Base-by-base conservation (phyloP, 257 asterid species). In the Gentiana straminea region DNA sequence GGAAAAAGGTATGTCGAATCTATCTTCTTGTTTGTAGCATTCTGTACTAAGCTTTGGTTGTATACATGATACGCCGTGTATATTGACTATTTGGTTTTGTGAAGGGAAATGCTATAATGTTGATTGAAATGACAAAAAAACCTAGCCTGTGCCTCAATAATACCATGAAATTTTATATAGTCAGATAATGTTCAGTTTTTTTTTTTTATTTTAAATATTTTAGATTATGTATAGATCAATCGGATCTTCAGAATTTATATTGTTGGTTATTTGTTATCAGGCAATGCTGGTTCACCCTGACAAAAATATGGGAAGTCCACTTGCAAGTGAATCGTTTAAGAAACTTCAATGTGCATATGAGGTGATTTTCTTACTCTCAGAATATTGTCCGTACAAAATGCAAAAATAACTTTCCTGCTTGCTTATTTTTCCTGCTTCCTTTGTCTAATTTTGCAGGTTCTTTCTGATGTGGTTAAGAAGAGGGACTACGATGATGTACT, bases 281-380 rank as follows among this genome's bases (percentile, higher is more conserved):
- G 97, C 99, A 64, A 88, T 88, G 94, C 94, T 92, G 66, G 99
- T 92, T 68, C 99, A 92, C 73, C 99, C 97, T 6, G 99, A 92
- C 72, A 92, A 92, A 73, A 92, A 92, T 70, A 85, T 85, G 97
- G 97, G 99, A 64, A 85, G 82, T 64, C 77, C 90, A 33, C 78
- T 78, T 65, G 94, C 99, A 55, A 81, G 95, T 73, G 99, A 92
- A 74, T 92, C 99, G 2, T 92, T 92, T 67, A 88, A 92, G 79
- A 92, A 88, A 75, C 94, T 92, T 67, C 99, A 92, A 65, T 83
- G 95, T 70, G 97, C 97, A 58, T 92, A 92, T 70, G 99, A 92
- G 83, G 99, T 88, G 66, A 79, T 52, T 63, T 6, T 55, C 12
- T 4, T 15, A 35, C 41, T 13, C 60, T 32, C 9, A 43, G 58